Evolutionary conservation across 371 early-diverging fungal species (phyloP).

Genomic region (Smittium culicis): DNA sequence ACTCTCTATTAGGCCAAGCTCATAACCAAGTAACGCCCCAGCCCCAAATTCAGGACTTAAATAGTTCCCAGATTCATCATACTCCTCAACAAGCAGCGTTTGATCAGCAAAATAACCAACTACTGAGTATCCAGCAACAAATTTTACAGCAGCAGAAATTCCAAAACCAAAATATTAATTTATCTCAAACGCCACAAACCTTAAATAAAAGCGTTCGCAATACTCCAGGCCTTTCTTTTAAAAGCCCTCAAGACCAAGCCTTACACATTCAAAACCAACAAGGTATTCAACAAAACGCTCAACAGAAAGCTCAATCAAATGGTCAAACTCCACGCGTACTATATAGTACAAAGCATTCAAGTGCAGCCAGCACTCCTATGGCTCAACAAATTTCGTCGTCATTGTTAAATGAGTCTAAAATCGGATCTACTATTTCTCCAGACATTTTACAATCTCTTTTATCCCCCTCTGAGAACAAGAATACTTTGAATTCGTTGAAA

Average conservation of each 20-base stretch:
- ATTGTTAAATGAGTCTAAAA: background rate
- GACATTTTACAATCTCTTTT: background rate
- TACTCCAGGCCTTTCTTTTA: background rate
- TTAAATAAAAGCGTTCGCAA: too few relatives aligned
- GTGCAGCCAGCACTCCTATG: background rate
- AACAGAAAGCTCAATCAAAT: background rate
- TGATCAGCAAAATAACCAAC: background rate
- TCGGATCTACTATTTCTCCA: background rate
- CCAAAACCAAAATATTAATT: too few relatives aligned
- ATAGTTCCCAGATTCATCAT: too few relatives aligned
- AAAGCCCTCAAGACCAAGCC: background rate
- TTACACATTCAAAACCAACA: background rate
- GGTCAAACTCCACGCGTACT: background rate
- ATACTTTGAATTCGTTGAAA: background rate
- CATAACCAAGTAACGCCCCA: too few relatives aligned
- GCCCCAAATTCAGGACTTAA: too few relatives aligned
- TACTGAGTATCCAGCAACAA: background rate
- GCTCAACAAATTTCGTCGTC: background rate
- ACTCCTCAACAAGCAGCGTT: too few relatives aligned
- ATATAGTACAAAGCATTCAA: background rate
- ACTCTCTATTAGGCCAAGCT: too few relatives aligned
- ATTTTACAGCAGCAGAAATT: too few relatives aligned
- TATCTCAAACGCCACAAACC: too few relatives aligned
- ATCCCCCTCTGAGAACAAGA: background rate
- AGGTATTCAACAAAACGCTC: background rate